Evolutionary conservation across 768 basidiomycete species (phyloP), one percentile per base, ranked within the genome.

Genomic region (Coprinellus aureogranulatus): DNA sequence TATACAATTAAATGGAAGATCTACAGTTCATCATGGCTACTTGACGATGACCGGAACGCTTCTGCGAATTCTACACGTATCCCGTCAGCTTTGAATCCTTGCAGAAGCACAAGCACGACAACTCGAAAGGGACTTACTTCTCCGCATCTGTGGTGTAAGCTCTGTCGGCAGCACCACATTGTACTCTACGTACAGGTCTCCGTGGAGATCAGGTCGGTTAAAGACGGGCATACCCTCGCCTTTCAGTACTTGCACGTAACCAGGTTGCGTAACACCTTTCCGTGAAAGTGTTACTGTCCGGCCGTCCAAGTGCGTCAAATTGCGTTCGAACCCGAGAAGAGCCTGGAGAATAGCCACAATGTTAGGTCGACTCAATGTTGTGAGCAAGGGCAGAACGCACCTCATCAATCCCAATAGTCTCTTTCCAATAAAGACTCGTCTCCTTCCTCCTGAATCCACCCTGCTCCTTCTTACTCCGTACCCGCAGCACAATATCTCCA

Each of bases 141-240:
- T 81, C 64, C 85, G 85, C 59, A 83, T 83, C 49, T 87, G 81
- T 49, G 82, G 66, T 48, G 86, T 78, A 31, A 99, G 72, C 54
- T 87, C 81, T 49, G 81, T 73, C 2, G 97, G 97, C 54, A 99
- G 73, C 18, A 98, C 87, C 49, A 99, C 92, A 56, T 84, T 92
- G 74, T 96, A 99, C 71, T 98, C 95, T 53, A 99, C 81, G 65
- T 85, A 98, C 47, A 99, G 76, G 68, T 96, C 88, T 16, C 97
- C 97, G 60, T 84, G 78, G n/a, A 34, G 41, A 72, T 67, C 10
- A 75, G 4, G 72, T 58, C 77, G 72, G 56, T 84, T 82, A 65
- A 82, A 87, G 37, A 85, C 68, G 1, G 92, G 89, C 88, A 98
- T 93, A 4, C 97, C 97, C 70, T 99, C 93, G 27, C 83, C 93